These are phyloP conservation scores for Suillus spraguei DNA, from an alignment of 768 basidiomycete genomes.

Conservation along the genomic window DNA sequence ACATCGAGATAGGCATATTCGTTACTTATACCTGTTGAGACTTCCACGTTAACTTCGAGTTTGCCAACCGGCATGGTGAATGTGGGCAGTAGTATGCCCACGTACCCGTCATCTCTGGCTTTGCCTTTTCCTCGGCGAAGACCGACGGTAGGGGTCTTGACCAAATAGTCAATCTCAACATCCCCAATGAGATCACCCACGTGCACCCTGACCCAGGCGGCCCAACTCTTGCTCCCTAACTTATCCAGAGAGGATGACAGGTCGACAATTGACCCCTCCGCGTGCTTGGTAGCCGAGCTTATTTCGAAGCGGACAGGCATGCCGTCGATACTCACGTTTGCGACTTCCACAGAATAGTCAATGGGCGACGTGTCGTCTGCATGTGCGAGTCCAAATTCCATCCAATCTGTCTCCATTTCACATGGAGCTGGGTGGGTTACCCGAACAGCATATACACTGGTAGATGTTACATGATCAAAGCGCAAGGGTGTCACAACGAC, in stretches of 20 bases:
- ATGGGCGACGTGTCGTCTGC: constrained; percentile 21
- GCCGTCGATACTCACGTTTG: constrained; percentile 64
- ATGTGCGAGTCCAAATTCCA: constrained; percentile 74
- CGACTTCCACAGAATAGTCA: constrained; percentile 47
- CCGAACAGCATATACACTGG: constrained; percentile 61
- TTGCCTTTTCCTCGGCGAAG: constrained; percentile 40
- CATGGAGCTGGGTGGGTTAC: constrained; percentile 57
- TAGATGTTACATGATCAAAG: constrained; percentile 24
- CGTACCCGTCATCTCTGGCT: constrained; percentile 27
- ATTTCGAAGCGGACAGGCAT: constrained; percentile 64
- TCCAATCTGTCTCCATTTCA: constrained; percentile 65
- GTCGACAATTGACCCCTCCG: constrained; percentile 35
- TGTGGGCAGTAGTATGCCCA: constrained; percentile 66
- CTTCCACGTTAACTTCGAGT: constrained; percentile 63
- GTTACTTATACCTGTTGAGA: constrained; percentile 49
- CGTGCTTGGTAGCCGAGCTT: constrained; percentile 41
- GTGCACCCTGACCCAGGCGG: constrained; percentile 65
- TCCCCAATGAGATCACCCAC: constrained; percentile 51
- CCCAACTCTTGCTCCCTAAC: constrained; percentile 59
- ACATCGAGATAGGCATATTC: constrained; percentile 2
- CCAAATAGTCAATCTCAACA: constrained; percentile 69
- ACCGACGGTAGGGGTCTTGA: constrained; percentile 34
- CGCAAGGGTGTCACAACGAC: constrained; percentile 56
- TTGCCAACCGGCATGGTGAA: constrained; percentile 70
- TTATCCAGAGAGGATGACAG: constrained; percentile 51